These are phyloP conservation scores for Incumbomyces lentus DNA, from an alignment of 2,329 filamentous ascomycete genomes.

Conservation along the genomic window DNA sequence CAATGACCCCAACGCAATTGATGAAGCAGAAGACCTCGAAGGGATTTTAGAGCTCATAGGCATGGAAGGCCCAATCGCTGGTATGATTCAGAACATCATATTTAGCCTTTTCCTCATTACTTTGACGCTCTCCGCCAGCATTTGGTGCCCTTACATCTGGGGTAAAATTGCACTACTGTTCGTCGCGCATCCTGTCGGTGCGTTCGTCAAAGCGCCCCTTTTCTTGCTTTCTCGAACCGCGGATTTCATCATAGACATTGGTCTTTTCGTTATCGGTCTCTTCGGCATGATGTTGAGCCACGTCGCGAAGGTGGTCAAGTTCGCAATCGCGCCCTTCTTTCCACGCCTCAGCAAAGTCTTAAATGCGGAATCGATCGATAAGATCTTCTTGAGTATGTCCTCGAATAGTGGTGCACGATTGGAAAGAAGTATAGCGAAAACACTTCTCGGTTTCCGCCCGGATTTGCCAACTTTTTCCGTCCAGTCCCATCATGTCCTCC, in stretches of 20 bases:
- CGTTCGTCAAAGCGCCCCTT: conserved; percentile 58
- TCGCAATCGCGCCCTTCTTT: conserved; percentile 17
- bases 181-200: conserved; percentile 63
- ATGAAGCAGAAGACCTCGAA: conserved; percentile 85
- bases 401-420: conserved; percentile 17
- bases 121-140: conserved; percentile 70
- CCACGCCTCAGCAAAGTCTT: conserved; percentile 11
- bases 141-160: conserved; percentile 86
- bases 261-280: conserved; percentile 16
- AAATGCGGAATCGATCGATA: conserved; percentile 11
- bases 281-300: conserved; percentile 43
- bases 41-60: conserved; percentile 92
- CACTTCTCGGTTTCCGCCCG: conserved; percentile 26
- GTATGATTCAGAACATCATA: conserved; percentile 85
- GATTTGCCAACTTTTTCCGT: conserved; percentile 70
- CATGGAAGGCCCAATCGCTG: conserved; percentile 85
- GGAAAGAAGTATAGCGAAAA: conserved; percentile 15
- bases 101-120: conserved; percentile 88
- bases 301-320: conserved; percentile 23
- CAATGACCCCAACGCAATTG: conserved; percentile 46
- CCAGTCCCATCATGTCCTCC: conserved; percentile 57
- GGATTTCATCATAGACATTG: conserved; percentile 67
- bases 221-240: conserved; percentile 61
- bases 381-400: conserved; percentile 13
- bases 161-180: conserved; percentile 75